phyloP scores from a whole-genome alignment of 140 eudicot species.

The Erigeron philadelphicus region DNA sequence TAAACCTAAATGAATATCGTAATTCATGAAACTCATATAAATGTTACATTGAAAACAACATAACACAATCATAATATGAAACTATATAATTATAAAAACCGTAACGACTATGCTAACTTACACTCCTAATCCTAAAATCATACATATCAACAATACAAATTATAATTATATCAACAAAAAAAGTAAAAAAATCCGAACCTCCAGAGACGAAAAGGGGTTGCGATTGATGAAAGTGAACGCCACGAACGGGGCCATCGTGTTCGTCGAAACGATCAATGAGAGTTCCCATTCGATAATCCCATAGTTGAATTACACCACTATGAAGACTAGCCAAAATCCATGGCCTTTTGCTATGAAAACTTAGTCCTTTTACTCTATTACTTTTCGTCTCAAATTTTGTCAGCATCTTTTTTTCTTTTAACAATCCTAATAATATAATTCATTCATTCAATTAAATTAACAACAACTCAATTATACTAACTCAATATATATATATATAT shows the following conservation, averaged over 20 bases:
- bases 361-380: slow-evolving; percentile 85
- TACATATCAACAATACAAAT: too few relatives aligned
- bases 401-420: slow-evolving; percentile 29
- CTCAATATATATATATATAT: slow-evolving; percentile 3
- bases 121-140: too few relatives aligned
- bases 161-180: neutral
- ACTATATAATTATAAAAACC: too few relatives aligned
- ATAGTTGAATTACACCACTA: slow-evolving; percentile 93
- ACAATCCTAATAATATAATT: slow-evolving; percentile 19
- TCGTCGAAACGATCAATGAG: slow-evolving; percentile 84
- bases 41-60: too few relatives aligned
- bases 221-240: slow-evolving; percentile 86
- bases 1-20: too few relatives aligned
- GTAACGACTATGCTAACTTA: too few relatives aligned
- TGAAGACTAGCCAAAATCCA: slow-evolving; percentile 95
- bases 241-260: slow-evolving; percentile 94
- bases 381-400: slow-evolving; percentile 90
- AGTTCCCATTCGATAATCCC: slow-evolving; percentile 97
- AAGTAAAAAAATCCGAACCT: slow-evolving; percentile 37
- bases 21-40: too few relatives aligned
- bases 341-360: slow-evolving; percentile 85
- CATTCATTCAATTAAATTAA: too few relatives aligned
- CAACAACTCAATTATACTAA: neutral
- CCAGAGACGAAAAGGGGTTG: slow-evolving; percentile 94
- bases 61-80: too few relatives aligned